Base-by-base conservation (phyloP, 116 monocot genomes). In the Phalaenopsis hybrid region DNA sequence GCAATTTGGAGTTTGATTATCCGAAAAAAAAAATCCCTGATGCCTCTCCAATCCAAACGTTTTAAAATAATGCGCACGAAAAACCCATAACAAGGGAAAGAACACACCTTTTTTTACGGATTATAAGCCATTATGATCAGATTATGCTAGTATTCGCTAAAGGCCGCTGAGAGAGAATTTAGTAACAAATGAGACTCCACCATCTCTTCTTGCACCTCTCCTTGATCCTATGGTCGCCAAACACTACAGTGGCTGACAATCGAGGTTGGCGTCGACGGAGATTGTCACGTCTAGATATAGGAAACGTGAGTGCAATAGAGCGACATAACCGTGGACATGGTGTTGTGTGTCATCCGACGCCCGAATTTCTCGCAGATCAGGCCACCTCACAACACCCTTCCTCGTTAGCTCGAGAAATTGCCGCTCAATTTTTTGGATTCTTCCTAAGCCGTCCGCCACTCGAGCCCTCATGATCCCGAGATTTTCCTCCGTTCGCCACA, bases 81-180 rank as follows among this genome's bases (percentile, higher is more conserved):
- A n/a, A n/a, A n/a, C n/a, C n/a, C n/a, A n/a, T n/a, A n/a, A n/a
- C n/a, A n/a, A n/a, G n/a, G n/a, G n/a, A n/a, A n/a, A n/a, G n/a
- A n/a, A n/a, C n/a, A n/a, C n/a, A n/a, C n/a, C n/a, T n/a, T n/a
- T n/a, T n/a, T n/a, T n/a, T n/a, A n/a, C 0, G 28, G 28, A 28
- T 28, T 28, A 28, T 0, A 28, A 28, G 28, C 28, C 28, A 83
- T 79, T 73, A 23, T 46, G 3, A 6, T 44, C 52, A 25, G 33
- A 63, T 83, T 70, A 34, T 68, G 70, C 43, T 78, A 70, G 25
- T 48, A 43, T 21, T 0, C 12, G 6, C 6, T 16, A 11, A 44
- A 72, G 34, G 51, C 51, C 52, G 52, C 13, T 41, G 43, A 83
- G 69, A 83, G 70, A 69, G 37, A 48, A 83, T 50, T 79, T 63